Percentiles rank a stretch among this genome's conserved stretches.
Evolutionary conservation across 805 yeast species (phyloP).

Genomic region (Lachancea waltii): DNA sequence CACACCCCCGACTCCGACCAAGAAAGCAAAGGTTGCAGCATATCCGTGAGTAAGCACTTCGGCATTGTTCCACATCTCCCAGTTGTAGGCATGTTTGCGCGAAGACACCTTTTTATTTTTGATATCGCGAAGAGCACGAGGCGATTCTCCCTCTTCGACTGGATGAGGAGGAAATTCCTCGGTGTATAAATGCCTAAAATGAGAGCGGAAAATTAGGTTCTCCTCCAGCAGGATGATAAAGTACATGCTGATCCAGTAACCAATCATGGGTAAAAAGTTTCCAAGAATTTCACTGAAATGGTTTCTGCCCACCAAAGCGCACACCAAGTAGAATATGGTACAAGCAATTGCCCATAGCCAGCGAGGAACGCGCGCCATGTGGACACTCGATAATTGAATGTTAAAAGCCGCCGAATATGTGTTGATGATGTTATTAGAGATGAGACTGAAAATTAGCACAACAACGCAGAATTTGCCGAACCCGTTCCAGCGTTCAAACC

Average conservation of each 20-base stretch:
- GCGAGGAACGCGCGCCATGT: constrained; percentile 60
- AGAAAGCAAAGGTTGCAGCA: constrained; percentile 63
- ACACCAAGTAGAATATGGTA: constrained; percentile 56
- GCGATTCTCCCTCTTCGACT: constrained; percentile 7
- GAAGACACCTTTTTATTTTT: not conserved
- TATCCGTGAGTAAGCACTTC: constrained; percentile 56
- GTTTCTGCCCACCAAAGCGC: constrained; percentile 70
- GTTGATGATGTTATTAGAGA: constrained; percentile 77
- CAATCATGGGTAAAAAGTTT: constrained; percentile 84
- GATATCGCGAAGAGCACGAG: constrained; percentile 5
- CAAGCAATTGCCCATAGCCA: constrained; percentile 67
- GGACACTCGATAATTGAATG: constrained; percentile 55
- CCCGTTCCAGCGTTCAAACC: constrained; percentile 65
- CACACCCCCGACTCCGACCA: constrained; percentile 72
- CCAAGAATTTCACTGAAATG: constrained; percentile 67
- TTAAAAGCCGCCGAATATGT: constrained; percentile 77
- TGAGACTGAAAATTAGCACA: constrained; percentile 62
- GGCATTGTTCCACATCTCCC: constrained; percentile 66
- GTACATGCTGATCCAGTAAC: constrained; percentile 85
- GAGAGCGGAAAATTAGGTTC: constrained; percentile 58
- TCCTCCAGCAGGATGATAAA: constrained; percentile 66
- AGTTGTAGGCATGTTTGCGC: constrained; percentile 50
- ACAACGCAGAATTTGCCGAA: constrained; percentile 72
- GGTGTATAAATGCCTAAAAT: constrained; percentile 38
- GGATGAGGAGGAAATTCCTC: constrained; percentile 36